Base-by-base conservation (phyloP, 2,329 filamentous ascomycete species). In the Aspergillus phoenicis region DNA sequence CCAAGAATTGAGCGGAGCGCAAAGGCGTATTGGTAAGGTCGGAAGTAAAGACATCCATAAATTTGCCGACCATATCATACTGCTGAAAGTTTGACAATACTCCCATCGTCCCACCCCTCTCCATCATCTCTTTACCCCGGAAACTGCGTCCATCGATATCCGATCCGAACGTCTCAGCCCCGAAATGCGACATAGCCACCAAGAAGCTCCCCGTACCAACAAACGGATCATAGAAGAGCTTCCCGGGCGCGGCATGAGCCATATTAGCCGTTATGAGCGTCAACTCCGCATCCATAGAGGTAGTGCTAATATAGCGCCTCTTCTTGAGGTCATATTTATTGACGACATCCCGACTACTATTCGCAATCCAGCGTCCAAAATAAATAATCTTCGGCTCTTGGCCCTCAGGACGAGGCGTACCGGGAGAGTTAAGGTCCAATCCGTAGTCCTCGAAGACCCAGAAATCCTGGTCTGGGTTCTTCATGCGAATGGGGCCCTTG, bases 221-320 rank as follows among this genome's bases (percentile, higher is more conserved):
- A 72, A 99, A 99, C 0, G 95, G 95, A 69, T 99, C 95, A 71
- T 94, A 97, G 70, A 96, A 91, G 2, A 98, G 74, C 72, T 91
- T 96, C 0, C 92, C 94, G 0, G 93, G 90, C 0, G 81, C 88
- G 0, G 93, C 93, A 13, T 91, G 85, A 0, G 91, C 91, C 67
- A 99, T 87, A 71, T 98, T 99, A 1, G 94, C 95, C 0, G 93
- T 97, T 22, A 99, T 81, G 1, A 99, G 84, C 11, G 93, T 91
- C 47, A 99, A 83, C 75, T 98, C 95, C 0, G 94, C 91, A 73
- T 99, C 95, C 95, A 99, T 98, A 49, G 91, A 95, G 0, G 95
- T 99, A 0, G 94, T 98, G 67, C 90, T 92, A 70, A 99, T 98
- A 73, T 99, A 99, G 41, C 85, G 84, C 28, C 95, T 83, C 77